These are phyloP conservation scores for Fusarium algeriense DNA, from an alignment of 2,329 filamentous ascomycete genomes.

Conservation along the genomic window DNA sequence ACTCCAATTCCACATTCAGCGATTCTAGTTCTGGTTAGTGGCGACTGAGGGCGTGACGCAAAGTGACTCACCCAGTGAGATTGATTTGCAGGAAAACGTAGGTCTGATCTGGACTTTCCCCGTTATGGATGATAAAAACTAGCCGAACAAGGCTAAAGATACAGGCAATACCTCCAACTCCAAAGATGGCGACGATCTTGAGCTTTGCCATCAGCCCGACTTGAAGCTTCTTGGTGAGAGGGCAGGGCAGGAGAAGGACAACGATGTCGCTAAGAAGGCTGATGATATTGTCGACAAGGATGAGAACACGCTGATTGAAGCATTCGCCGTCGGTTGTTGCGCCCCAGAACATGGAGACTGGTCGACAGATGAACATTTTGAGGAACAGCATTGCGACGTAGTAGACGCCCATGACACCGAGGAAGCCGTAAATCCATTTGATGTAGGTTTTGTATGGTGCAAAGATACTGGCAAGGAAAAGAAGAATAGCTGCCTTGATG, in stretches of 20 bases:
- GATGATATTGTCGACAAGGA: slow-evolving; percentile 32
- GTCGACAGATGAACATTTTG: slow-evolving; percentile 30
- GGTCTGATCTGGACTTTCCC: slow-evolving; percentile 28
- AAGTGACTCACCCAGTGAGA: slow-evolving; percentile 14
- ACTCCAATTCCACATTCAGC: slow-evolving; percentile 33
- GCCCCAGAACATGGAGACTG: slow-evolving; percentile 30
- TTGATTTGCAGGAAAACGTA: slow-evolving; percentile 35
- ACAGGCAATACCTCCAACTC: slow-evolving; percentile 24
- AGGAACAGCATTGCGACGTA: slow-evolving; percentile 27
- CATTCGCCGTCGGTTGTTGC: slow-evolving; percentile 15
- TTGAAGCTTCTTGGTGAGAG: slow-evolving; percentile 30
- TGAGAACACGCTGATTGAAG: slow-evolving; percentile 24
- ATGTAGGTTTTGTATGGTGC: slow-evolving; percentile 31
- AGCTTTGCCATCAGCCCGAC: slow-evolving; percentile 25
- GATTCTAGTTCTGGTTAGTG: slow-evolving; percentile 6
- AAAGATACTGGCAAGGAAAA: slow-evolving; percentile 27
- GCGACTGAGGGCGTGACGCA: rapidly evolving
- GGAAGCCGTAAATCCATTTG: slow-evolving; percentile 32
- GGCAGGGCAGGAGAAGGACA: slow-evolving; percentile 19
- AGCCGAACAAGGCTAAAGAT: slow-evolving; percentile 27
- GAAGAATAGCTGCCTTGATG: slow-evolving; percentile 29
- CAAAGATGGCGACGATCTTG: slow-evolving; percentile 30
- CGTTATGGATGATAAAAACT: slow-evolving; percentile 27
- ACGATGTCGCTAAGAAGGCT: slow-evolving; percentile 30
- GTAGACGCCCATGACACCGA: slow-evolving; percentile 15